Evolutionary conservation across 2,329 filamentous ascomycete genomes (phyloP).

Genomic region (Harringtonia aguacate): DNA sequence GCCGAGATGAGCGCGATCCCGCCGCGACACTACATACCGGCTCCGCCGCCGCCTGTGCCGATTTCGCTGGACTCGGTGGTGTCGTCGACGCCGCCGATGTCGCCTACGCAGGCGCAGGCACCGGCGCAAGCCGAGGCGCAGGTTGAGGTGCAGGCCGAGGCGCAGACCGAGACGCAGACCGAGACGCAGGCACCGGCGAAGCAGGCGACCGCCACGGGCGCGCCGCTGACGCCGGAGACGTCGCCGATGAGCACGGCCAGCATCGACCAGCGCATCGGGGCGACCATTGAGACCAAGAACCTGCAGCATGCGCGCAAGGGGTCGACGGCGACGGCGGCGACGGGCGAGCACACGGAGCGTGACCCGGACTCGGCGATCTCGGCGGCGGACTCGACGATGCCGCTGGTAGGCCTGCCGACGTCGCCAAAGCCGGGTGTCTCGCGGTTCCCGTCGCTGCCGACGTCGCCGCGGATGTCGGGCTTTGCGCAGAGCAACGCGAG

Average conservation of each 20-base stretch:
- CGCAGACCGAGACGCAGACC: too few relatives aligned
- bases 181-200: background rate
- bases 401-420: constrained; percentile 39
- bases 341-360: constrained; percentile 25
- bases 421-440: constrained; percentile 36
- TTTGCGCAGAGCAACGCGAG: constrained; percentile 32
- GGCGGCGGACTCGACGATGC: constrained; percentile 37
- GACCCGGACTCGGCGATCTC: constrained; percentile 43
- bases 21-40: constrained; percentile 46
- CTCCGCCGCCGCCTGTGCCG: constrained; percentile 46
- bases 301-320: background rate
- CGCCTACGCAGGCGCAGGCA: too few relatives aligned
- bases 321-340: constrained; percentile 19
- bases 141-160: too few relatives aligned
- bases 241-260: constrained; percentile 37
- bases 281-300: constrained; percentile 10
- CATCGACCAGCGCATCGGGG: constrained; percentile 46
- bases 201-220: constrained; percentile 14
- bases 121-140: too few relatives aligned
- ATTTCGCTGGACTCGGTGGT: too few relatives aligned
- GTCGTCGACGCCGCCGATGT: background rate
- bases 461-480: constrained; percentile 6
- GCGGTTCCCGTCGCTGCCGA: constrained; percentile 26
- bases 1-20: constrained; percentile 49
- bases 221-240: constrained; percentile 35